A percentile compares a stretch with the other conserved stretches of the same genome.
Evolutionary conservation across 1,284 basidiomycete genomes (phyloP).

Genomic region (Pseudozyma tsukubaensis): DNA sequence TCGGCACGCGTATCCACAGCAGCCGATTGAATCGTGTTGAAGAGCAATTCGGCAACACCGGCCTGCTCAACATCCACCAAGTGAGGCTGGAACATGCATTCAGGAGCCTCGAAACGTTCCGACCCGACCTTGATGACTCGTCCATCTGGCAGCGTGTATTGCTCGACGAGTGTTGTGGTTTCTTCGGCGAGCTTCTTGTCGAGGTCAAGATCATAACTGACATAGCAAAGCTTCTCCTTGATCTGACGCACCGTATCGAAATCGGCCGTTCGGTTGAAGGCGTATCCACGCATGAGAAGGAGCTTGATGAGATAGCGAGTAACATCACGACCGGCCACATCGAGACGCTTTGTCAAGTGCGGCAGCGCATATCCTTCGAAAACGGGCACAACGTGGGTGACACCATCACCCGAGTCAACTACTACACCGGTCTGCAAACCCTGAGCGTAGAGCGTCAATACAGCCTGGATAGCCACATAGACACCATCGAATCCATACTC

Average conservation of each 20-base stretch:
- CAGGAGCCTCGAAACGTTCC: conserved; percentile 99
- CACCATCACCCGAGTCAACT: conserved; percentile 98
- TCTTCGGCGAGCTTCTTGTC: conserved; percentile 95
- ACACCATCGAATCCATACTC: conserved; percentile 96
- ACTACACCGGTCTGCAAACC: conserved; percentile 98
- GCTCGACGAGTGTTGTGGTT: conserved; percentile 95
- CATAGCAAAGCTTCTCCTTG: conserved; percentile 98
- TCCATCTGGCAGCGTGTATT: conserved; percentile 97
- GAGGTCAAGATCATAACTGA: conserved; percentile 91
- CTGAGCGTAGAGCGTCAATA: conserved; percentile 95
- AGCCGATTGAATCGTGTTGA: conserved; percentile 92
- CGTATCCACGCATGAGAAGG: conserved; percentile 96
- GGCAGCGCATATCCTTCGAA: conserved; percentile 96
- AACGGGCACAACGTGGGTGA: conserved; percentile 98
- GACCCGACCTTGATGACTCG: conserved; percentile 96
- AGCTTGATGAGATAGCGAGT: conserved; percentile 99
- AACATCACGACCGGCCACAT: conserved; percentile 97
- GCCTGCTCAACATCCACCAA: conserved; percentile 97
- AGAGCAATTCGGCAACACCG: conserved; percentile 96
- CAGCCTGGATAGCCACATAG: conserved; percentile 98
- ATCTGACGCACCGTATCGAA: conserved; percentile 98
- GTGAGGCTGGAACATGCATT: conserved; percentile 99
- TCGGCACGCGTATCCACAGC: conserved; percentile 90
- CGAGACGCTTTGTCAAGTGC: conserved; percentile 86
- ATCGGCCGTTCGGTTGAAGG: conserved; percentile 98